Base-by-base conservation (phyloP, 2,329 filamentous ascomycete genomes). In the Pleomassaria siparia region DNA sequence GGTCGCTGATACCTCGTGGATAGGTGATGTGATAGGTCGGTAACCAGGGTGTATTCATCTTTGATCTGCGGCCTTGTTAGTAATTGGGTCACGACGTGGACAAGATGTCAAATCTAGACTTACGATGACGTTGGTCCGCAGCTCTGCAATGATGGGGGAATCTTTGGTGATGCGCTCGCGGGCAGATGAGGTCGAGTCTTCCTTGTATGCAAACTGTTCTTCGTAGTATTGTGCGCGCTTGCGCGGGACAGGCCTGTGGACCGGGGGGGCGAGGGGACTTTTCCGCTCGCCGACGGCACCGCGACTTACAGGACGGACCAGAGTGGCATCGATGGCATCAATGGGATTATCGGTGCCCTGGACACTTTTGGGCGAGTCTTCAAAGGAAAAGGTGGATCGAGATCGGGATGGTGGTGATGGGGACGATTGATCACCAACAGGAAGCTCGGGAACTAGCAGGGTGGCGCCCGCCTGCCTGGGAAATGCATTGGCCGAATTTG, bases 1-100 rank as follows among this genome's bases (percentile, higher is more conserved):
- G 88, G 84, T 22, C 88, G 82, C 50, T 87, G 84, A 65, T 91
- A 96, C 39, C 89, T 83, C 50, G 82, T 79, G 1, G 89, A 87
- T 13, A 96, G 76, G 52, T 86, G 82, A 55, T 85, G 81, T 3
- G 87, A 86, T 15, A 95, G 76, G 60, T 88, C 84, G 10, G 84
- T 87, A 41, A 91, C 83, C 55, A 94, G 82, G 8, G 81, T 83
- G 62, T 84, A 86, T 59, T 91, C 86, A 63, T 92, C 87, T 55
- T 85, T 81, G 60, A 91, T 82, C 84, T 91, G 56, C 29, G 41
- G 49, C n/a, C 30, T 32, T 50, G 55, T 66, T 53, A 67, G 60
- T 50, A 53, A 42, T n/a, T n/a, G 45, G 13, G 35, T 35, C 29
- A 47, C 36, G 49, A 43, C 40, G 49, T n/a, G n/a, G n/a, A 49